Conservation (phyloP, 2,329 filamentous ascomycete species). For the Bipolaris zeicola region DNA sequence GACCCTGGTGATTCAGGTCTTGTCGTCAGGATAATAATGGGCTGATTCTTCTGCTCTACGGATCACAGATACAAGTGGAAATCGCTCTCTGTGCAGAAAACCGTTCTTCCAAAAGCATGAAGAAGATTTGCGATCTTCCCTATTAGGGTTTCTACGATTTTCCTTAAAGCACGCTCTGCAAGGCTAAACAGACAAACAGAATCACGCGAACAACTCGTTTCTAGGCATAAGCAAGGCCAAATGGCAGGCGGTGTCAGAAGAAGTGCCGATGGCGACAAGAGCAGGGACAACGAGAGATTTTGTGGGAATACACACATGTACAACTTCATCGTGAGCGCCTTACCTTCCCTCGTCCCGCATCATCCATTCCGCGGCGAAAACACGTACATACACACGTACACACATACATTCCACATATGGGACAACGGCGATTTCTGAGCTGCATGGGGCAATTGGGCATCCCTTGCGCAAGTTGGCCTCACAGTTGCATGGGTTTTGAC, state of each 20-base stretch:
- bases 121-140: background rate
- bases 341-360: background rate
- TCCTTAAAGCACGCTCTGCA: background rate
- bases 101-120: background rate
- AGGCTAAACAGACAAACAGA: background rate
- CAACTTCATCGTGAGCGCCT: background rate
- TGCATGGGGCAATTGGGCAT: background rate
- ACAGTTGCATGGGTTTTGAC: constrained; percentile 2
- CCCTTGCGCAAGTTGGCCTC: background rate
- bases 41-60: constrained; percentile 3
- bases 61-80: background rate
- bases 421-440: background rate
- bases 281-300: background rate
- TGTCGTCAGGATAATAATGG: constrained; percentile 6
- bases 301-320: background rate
- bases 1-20: background rate
- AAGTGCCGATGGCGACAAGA: background rate
- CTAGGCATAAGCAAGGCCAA: background rate
- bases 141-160: background rate
- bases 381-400: too few species aligned
- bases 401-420: background rate
- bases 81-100: background rate
- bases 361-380: too few species aligned
- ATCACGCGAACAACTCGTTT: background rate
- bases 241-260: background rate